Percentiles rank a stretch among this genome's conserved stretches.
Evolutionary conservation across 768 basidiomycete genomes (phyloP).

Genomic region (Clavulina sp.): DNA sequence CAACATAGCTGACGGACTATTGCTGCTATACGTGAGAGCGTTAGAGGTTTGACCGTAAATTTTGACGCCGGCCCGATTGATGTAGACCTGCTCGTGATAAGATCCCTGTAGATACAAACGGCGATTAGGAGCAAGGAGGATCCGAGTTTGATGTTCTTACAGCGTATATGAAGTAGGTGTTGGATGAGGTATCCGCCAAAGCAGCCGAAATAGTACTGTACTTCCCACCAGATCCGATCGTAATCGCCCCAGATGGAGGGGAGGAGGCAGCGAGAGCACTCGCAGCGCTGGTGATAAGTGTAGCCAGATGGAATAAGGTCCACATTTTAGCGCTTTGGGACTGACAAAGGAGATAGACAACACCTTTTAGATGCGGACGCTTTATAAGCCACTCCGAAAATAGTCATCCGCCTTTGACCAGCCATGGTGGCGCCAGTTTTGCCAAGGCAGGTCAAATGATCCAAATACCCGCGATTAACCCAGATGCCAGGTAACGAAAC

Average conservation of each 20-base stretch:
- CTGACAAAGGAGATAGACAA: no score
- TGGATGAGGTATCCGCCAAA: conserved; percentile 5
- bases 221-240: conserved; percentile 1
- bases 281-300: no score
- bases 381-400: no score
- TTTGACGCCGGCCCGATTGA: conserved; percentile 6
- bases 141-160: background rate
- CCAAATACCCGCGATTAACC: no score
- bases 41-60: conserved; percentile 9
- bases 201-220: conserved; percentile 7
- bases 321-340: no score
- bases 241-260: background rate
- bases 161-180: conserved; percentile 1
- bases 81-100: conserved; percentile 7
- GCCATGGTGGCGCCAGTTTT: no score
- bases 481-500: no score
- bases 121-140: background rate
- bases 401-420: no score
- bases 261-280: no score
- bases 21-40: background rate
- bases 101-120: background rate
- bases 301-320: no score
- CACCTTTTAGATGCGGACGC: no score
- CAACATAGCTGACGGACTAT: background rate
- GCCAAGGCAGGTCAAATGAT: no score